A percentile compares a stretch with the other conserved stretches of the same genome.
Evolutionary conservation across 2,329 filamentous ascomycete species (phyloP).

Genomic region (Venturia carpophila): DNA sequence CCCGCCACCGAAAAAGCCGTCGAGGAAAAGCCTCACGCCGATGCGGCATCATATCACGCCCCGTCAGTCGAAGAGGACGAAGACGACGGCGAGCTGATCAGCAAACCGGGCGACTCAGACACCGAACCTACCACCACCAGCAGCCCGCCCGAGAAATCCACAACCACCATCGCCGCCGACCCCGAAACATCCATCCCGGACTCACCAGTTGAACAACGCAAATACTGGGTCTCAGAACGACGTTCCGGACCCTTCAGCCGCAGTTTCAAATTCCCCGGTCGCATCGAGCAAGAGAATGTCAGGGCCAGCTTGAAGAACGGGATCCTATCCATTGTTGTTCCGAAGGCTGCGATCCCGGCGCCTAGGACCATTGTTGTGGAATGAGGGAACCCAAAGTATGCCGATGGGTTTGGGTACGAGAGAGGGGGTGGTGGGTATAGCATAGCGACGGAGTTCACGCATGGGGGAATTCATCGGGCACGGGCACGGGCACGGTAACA

Average conservation of each 20-base stretch:
- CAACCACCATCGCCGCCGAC: conserved; percentile 25
- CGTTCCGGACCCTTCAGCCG: conserved; percentile 52
- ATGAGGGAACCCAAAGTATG: conserved; percentile 32
- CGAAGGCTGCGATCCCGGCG: conserved; percentile 44
- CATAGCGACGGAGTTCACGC: conserved; percentile 9
- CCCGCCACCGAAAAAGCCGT: not conserved
- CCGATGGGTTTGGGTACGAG: not conserved
- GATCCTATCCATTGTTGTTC: conserved; percentile 49
- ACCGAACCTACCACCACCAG: not conserved
- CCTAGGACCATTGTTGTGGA: conserved; percentile 50
- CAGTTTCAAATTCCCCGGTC: conserved; percentile 50
- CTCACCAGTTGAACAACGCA: conserved; percentile 35
- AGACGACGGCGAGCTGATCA: conserved; percentile 21
- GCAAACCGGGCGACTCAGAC: conserved; percentile 15
- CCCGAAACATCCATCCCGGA: conserved; percentile 30
- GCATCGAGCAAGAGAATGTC: conserved; percentile 53
- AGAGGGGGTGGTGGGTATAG: no score
- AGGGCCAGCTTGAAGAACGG: conserved; percentile 55
- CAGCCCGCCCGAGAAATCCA: conserved; percentile 18
- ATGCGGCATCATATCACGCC: conserved; percentile 27
- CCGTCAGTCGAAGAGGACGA: conserved; percentile 64
- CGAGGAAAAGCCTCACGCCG: not conserved
- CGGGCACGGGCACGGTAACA: no score
- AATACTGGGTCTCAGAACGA: conserved; percentile 63
- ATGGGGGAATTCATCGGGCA: not conserved